Percentiles rank a stretch among this genome's conserved stretches.
phyloP scores from a whole-genome alignment of 148 eudicot genomes.

The Fagopyrum esculentum region DNA sequence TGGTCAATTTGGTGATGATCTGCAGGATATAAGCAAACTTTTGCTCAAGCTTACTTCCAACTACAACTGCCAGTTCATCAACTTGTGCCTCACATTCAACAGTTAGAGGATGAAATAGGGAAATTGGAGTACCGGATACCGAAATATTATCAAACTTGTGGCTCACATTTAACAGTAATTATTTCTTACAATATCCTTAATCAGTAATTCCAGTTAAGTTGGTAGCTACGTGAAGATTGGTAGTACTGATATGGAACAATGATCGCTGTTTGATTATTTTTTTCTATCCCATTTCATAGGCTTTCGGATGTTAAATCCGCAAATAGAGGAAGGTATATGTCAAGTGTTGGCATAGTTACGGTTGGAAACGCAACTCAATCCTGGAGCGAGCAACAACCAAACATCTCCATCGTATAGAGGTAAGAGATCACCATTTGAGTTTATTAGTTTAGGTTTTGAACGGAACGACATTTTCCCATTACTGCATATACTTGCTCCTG shows the following conservation, averaged over 20 bases:
- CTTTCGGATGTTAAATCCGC: conserved; percentile 59
- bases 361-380: conserved; percentile 52
- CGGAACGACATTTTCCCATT: no score
- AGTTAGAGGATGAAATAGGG: conserved; percentile 46
- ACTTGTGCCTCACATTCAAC: conserved; percentile 34
- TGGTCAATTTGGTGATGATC: no score
- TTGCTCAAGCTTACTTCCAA: conserved; percentile 42
- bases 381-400: conserved; percentile 26
- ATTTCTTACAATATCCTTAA: no score
- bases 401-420: conserved; percentile 27
- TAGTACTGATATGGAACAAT: no score
- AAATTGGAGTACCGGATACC: conserved; percentile 41
- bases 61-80: conserved; percentile 39
- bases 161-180: no score
- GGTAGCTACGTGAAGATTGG: no score
- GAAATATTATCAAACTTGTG: conserved; percentile 26
- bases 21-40: background rate
- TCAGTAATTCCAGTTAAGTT: no score
- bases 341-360: conserved; percentile 75
- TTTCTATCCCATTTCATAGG: conserved; percentile 25
- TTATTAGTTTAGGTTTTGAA: background rate
- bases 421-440: conserved; percentile 58
- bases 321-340: conserved; percentile 89
- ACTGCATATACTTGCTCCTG: no score
- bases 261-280: no score